A percentile compares a stretch with the other conserved stretches of the same genome.
phyloP scores from a whole-genome alignment of 495 filamentous ascomycete species.

The Penicillium coffeae region DNA sequence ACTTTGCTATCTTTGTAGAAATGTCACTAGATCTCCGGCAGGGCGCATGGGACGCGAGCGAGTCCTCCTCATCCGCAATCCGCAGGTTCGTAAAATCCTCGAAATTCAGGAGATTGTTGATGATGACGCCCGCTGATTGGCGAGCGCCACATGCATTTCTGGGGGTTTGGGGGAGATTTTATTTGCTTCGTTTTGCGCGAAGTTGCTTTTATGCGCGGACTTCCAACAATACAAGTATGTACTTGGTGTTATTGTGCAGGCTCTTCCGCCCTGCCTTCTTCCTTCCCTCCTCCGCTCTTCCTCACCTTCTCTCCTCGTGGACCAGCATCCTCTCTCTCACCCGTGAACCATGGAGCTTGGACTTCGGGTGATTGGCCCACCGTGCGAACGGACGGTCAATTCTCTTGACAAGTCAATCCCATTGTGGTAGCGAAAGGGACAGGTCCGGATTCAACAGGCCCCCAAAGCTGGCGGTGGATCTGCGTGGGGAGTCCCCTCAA shows the following conservation, averaged over 20 bases:
- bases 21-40: no score
- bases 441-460: background rate
- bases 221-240: background rate
- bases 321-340: no score
- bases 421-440: background rate
- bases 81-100: background rate
- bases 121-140: background rate
- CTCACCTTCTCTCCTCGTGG: no score
- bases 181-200: no score
- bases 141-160: background rate
- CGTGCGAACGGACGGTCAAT: background rate
- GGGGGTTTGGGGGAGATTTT: background rate
- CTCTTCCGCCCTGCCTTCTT: no score
- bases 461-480: background rate
- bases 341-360: no score
- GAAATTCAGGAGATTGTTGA: background rate
- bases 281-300: no score
- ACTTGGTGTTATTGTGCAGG: no score
- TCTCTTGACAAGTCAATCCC: background rate
- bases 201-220: no score
- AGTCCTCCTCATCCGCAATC: no score
- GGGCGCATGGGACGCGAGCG: no score
- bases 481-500: background rate
- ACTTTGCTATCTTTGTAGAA: no score
- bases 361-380: background rate